Evolutionary conservation across 345 rosid genomes (phyloP), one percentile per base, ranked within the genome.

Genomic region (Acer negundo): DNA sequence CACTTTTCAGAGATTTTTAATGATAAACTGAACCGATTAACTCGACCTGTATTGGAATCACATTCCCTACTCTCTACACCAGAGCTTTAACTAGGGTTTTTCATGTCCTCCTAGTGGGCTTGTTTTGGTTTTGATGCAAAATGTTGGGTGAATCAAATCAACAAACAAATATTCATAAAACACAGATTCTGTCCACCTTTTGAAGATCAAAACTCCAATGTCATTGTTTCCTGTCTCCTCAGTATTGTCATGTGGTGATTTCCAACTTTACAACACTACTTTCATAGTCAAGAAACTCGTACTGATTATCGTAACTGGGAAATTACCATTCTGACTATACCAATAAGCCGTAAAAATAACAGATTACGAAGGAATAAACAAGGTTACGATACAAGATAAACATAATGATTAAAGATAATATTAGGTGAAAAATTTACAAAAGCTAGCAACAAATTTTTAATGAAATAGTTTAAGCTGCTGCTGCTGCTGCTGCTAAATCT

Each of bases 391-490:
- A 20, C 28, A 72, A 28, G 6, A 56, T 42, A 42, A 42, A 9
- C 46, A 31, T 31, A 31, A 3, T 2, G 31, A 28, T 28, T 28
- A 28, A 28, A 28, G 31, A 28, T 35, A n/a, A n/a, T 69, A 28
- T 46, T 40, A 63, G 15, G 42, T 47, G 10, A 66, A 67, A 65
- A 6, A 79, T 42, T 47, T 42, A 71, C 51, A 64, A 42, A 46
- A 65, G 56, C 69, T 67, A 67, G 26, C 46, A 72, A 31, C 74
- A 23, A 31, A 11, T 17, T 59, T 65, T 55, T 31, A 38, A 13
- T 62, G 38, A 72, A 73, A 72, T 62, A 69, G 56, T 22, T 71
- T 65, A 20, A 69, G 75, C 44, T 22, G 55, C 46, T 40, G 63
- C 59, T 22, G 55, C 46, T 40, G 63, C 59, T 72, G 58, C 62